These are phyloP conservation scores for Candida berthetii DNA, from an alignment of 805 yeast species.

Conservation along the genomic window DNA sequence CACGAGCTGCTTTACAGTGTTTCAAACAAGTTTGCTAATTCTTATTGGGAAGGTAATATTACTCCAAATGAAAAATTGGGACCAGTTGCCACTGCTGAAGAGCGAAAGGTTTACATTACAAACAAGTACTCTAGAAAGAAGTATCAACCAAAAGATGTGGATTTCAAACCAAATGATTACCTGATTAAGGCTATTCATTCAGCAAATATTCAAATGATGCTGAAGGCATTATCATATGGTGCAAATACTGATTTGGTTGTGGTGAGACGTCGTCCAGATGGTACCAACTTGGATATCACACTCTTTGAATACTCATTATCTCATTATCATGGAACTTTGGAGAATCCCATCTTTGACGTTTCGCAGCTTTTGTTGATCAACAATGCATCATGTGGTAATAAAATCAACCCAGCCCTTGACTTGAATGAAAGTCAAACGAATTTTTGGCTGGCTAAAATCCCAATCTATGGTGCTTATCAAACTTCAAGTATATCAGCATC, in stretches of 20 bases:
- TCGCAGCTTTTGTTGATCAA: constrained; percentile 54
- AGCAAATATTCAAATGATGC: constrained; percentile 38
- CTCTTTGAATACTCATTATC: constrained; percentile 49
- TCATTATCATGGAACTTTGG: constrained; percentile 26
- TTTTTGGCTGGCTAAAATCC: constrained; percentile 46
- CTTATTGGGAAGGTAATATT: constrained; percentile 48
- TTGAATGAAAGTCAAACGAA: constrained; percentile 38
- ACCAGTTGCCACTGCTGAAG: constrained; percentile 31
- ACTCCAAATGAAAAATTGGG: constrained; percentile 19
- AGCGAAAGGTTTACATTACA: constrained; percentile 52
- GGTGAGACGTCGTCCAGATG: constrained; percentile 17
- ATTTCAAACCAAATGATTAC: constrained; percentile 22
- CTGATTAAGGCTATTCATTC: constrained; percentile 48
- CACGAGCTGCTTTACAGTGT: constrained; percentile 49
- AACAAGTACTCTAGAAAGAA: constrained; percentile 56
- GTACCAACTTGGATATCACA: constrained; percentile 18
- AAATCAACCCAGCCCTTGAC: constrained; percentile 26
- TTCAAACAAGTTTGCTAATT: constrained; percentile 49
- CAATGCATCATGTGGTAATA: constrained; percentile 42
- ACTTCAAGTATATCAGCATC: too few species aligned
- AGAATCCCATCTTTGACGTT: constrained; percentile 34
- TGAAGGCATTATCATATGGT: constrained; percentile 38
- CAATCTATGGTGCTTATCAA: constrained; percentile 2
- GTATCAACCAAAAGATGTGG: constrained; percentile 25
- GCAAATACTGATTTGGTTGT: constrained; percentile 40